Conservation (phyloP, 192 early-diverging fungal species). For the Mortierella antarctica region DNA sequence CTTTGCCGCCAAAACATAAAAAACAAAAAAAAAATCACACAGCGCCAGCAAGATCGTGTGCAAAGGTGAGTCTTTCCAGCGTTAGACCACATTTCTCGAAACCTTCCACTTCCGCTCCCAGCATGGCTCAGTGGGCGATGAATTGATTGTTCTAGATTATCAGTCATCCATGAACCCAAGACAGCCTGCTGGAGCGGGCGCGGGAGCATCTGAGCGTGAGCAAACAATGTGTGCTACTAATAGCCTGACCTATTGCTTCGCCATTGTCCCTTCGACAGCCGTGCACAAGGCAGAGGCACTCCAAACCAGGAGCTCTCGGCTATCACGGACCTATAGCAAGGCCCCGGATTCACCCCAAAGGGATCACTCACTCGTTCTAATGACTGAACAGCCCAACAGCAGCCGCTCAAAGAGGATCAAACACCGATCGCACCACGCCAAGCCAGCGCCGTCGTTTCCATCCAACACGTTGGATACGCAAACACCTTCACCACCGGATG, state of each 20-base stretch:
- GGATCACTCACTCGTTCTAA: background rate
- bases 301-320: background rate
- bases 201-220: too few relatives aligned
- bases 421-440: slow-evolving; percentile 3
- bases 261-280: background rate
- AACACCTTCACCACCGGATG: too few relatives aligned
- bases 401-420: slow-evolving; percentile 29
- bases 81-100: background rate
- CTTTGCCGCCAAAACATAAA: slow-evolving; percentile 5
- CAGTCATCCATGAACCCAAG: slow-evolving; percentile 8
- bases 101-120: background rate
- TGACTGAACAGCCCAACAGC: slow-evolving; percentile 16
- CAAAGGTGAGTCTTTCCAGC: background rate
- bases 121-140: too few relatives aligned
- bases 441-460: too few relatives aligned
- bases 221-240: background rate
- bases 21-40: background rate
- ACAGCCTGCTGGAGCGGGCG: background rate
- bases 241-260: background rate
- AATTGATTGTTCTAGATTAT: slow-evolving; percentile 11
- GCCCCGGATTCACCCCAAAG: background rate
- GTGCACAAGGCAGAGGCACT: background rate
- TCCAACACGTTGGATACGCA: too few relatives aligned
- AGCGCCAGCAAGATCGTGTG: background rate
- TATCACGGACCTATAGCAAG: background rate